Base-by-base conservation (phyloP, 768 basidiomycete species). In the Tubosaeta brunneosetosa region DNA sequence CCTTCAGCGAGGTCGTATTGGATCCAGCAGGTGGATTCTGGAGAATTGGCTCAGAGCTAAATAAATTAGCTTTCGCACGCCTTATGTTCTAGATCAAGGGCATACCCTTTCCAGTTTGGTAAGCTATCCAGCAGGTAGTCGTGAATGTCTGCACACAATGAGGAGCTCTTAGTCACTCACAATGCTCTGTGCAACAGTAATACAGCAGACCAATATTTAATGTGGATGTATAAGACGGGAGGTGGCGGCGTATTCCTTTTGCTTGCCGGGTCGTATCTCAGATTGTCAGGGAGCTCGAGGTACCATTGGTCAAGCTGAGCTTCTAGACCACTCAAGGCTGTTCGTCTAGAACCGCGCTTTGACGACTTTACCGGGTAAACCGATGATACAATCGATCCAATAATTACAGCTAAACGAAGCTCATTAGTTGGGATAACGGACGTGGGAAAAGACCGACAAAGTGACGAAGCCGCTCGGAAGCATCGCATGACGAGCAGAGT, bases 141-240 rank as follows among this genome's bases (percentile, higher is more conserved):
- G 44, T 62, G 17, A 63, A 47, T 13, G 46, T 13, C 49, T 33
- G 32, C 41, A 43, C 43, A 42, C 7, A n/a, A 51, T 25, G 10
- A 55, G 34, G 34, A 53, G 27, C 45, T 40, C 16, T 22, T 40
- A 40, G 38, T 22, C 14, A 77, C 88, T 76, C 67, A 90, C 88
- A 89, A 91, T 14, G 86, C 87, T 47, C 89, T 78, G 66, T 91
- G 80, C 36, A 91, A 74, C 34, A 91, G 71, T 12, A 91, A 73
- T 5, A 91, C 83, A 16, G 86, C 77, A 7, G 80, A 82, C 81
- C 86, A 88, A 64, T 91, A 91, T 56, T 86, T 77, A 51, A 88
- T 75, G 58, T 91, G 86, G 38, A 91, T 70, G 43, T 81, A 76
- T 29, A 90, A 65, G 25, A 90, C 75, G 49, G 84, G 81, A 1